phyloP scores from a whole-genome alignment of 768 basidiomycete genomes.

The Lactarius deliciosus region DNA sequence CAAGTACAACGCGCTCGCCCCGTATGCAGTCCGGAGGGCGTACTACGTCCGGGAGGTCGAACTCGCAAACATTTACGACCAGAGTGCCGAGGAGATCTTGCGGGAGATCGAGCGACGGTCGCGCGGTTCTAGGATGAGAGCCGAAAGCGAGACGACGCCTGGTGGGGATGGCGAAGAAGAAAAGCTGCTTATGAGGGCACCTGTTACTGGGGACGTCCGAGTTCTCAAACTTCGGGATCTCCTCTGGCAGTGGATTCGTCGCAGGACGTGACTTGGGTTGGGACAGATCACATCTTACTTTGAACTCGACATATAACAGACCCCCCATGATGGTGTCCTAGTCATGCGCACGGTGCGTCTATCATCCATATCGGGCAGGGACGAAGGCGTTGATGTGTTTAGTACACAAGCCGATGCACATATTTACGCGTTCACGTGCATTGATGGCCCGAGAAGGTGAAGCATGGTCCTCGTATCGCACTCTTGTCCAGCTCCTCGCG shows the following conservation, averaged over 20 bases:
- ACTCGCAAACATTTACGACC: conserved; percentile 53
- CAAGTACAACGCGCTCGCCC: conserved; percentile 78
- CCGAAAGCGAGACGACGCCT: background rate
- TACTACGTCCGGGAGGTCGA: conserved; percentile 59
- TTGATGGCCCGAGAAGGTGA: background rate
- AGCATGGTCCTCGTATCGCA: background rate
- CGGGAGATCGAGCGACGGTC: conserved; percentile 37
- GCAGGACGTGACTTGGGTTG: background rate
- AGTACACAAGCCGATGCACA: background rate
- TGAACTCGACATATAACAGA: background rate
- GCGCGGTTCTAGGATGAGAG: background rate
- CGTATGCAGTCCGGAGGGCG: conserved; percentile 69
- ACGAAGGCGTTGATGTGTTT: background rate
- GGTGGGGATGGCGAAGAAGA: too few relatives aligned
- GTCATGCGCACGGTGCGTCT: background rate
- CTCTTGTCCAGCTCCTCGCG: background rate
- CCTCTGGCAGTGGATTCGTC: conserved; percentile 14
- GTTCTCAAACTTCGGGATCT: conserved; percentile 9
- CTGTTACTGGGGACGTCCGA: background rate
- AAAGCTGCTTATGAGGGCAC: too few relatives aligned
- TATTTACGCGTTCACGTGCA: too few relatives aligned
- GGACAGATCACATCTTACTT: background rate
- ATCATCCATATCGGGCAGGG: background rate
- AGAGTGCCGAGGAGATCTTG: conserved; percentile 53
- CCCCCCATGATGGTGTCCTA: too few relatives aligned